phyloP scores from a whole-genome alignment of 225 moss, liverwort and hornwort species.

The Anthoceros angustus region DNA sequence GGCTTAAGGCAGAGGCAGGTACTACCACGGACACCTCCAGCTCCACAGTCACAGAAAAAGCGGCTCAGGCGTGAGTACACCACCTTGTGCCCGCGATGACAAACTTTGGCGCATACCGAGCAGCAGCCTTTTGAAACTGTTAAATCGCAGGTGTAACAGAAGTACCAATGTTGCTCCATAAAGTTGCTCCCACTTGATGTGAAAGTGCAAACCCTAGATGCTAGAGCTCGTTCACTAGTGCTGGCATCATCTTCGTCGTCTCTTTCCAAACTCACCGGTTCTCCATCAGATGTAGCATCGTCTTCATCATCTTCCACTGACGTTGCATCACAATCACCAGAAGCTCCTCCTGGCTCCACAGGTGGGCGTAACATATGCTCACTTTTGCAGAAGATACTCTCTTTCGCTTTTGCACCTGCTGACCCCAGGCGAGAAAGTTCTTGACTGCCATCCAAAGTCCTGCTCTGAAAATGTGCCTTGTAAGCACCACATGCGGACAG shows the following conservation, averaged over 20 bases:
- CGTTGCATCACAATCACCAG: constrained; percentile 82
- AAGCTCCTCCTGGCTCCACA: constrained; percentile 41
- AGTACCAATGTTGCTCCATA: constrained; percentile 99
- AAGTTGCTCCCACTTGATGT: constrained; percentile 99
- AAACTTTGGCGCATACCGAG: constrained; percentile 94
- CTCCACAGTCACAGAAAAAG: constrained; percentile 98
- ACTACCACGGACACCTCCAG: constrained; percentile 89
- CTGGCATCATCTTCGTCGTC: constrained; percentile 88
- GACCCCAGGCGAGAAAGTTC: constrained; percentile 14
- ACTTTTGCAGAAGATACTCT: constrained; percentile 40
- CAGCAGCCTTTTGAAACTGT: constrained; percentile 98
- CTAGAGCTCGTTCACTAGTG: constrained; percentile 70
- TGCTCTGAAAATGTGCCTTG: constrained; percentile 38
- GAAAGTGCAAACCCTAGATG: constrained; percentile 94
- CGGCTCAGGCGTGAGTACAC: constrained; percentile 98
- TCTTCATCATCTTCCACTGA: constrained; percentile 99
- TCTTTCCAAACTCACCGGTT: constrained; percentile 87
- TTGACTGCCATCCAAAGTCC: constrained; percentile 39
- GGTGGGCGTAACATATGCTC: constrained; percentile 61
- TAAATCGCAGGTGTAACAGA: constrained; percentile 98
- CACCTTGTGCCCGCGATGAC: constrained; percentile 94
- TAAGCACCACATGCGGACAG: constrained; percentile 73
- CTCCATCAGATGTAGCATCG: constrained; percentile 93
- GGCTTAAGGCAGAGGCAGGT: constrained; percentile 93
- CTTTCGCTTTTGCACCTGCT: constrained; percentile 34